These are phyloP conservation scores for Colletotrichum chlorophyti DNA, from an alignment of 2,329 filamentous ascomycete genomes.

Conservation along the genomic window DNA sequence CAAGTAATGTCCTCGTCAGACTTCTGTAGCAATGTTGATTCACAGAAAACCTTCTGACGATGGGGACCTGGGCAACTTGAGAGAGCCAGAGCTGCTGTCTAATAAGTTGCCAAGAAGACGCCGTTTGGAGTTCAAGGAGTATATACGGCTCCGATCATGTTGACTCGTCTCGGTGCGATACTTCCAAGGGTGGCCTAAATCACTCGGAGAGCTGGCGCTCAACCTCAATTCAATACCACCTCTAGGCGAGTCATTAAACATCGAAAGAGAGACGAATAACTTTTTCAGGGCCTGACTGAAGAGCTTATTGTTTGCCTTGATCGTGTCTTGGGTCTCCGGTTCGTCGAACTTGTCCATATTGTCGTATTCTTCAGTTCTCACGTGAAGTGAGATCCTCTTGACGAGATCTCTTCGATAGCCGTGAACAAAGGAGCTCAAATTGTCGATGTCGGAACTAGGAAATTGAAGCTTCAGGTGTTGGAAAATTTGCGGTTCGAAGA, in stretches of 20 bases:
- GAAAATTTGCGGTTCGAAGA: not conserved
- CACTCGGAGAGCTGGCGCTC: not conserved
- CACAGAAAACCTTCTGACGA: not conserved
- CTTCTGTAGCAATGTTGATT: not conserved
- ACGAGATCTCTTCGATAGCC: not conserved
- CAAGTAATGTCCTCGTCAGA: not conserved
- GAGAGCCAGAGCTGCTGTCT: not conserved
- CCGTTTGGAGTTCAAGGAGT: not conserved
- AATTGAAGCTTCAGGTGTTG: not conserved
- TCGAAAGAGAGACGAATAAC: not conserved
- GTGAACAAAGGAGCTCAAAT: not conserved
- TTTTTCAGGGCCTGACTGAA: not conserved
- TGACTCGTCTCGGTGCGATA: not conserved
- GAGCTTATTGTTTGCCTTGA: not conserved
- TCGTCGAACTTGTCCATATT: not conserved
- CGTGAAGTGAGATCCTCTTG: not conserved
- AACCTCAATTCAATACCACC: not conserved
- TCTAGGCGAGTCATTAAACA: not conserved
- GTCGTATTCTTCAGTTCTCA: not conserved
- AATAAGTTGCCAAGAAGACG: conserved; percentile 6
- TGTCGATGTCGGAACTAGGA: not conserved
- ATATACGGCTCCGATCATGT: not conserved
- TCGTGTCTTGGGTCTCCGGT: not conserved
- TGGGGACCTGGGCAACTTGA: not conserved
- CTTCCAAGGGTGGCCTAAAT: not conserved